Base-by-base conservation (phyloP, 257 asterid genomes). In the Solanum sejunctum region DNA sequence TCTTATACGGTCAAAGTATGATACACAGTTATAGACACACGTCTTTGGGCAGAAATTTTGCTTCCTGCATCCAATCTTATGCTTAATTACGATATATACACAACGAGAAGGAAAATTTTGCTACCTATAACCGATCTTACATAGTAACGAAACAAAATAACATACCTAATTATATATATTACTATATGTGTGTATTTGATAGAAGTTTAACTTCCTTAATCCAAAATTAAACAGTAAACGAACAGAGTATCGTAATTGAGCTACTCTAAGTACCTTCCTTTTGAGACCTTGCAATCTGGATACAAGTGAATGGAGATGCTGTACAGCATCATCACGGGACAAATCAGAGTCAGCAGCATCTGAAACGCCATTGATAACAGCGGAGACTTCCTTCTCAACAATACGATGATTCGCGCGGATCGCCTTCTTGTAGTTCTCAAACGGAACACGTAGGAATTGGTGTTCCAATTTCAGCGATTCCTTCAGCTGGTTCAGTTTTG, bases 381-480 rank as follows among this genome's bases (percentile, higher is more conserved):
- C 91, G 72, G 96, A 89, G 8, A 95, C 89, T 86, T 95, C 99
- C 86, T 97, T 97, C 93, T 97, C 99, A 78, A 91, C 91, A 80
- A 91, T 41, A 70, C 99, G 98, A 87, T 97, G 98, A 87, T 97
- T 94, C 73, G 97, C 88, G 75, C 99, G 97, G 94, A 97, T 93
- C 92, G 97, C 93, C 91, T 95, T 95, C 89, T 94, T 97, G 90
- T 90, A 97, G 85, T 94, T 93, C 88, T 97, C 98, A 91, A 95
- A 95, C 3, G 99, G 99, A n/a, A 95, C 99, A 26, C 99, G 96
- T 49, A 97, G 94, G 86, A 97, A 91, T 90, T 97, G 99, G 88
- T 97, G 98, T 87, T 95, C 99, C 52, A 95, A 89, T 87, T 95
- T 97, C 67, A 97, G 87, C 17, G 94, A 92, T 87, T 97, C 98